phyloP scores from a whole-genome alignment of 106 monocot species.

The Dendrobium huoshanense region DNA sequence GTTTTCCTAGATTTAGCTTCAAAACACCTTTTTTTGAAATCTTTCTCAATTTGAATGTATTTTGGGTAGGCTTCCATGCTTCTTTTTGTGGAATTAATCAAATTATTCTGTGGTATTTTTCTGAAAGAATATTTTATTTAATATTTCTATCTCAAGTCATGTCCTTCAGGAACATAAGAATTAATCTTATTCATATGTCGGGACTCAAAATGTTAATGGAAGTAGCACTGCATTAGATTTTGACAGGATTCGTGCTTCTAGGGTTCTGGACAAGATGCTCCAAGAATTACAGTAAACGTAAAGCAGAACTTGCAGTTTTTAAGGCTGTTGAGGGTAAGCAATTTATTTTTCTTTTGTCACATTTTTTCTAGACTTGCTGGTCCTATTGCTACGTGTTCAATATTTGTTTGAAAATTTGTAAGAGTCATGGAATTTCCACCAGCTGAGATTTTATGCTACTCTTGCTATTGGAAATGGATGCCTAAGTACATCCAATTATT shows the following conservation, averaged over 20 bases:
- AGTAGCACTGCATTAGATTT: not conserved
- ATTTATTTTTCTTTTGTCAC: not conserved
- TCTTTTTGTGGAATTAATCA: not conserved
- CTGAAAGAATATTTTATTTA: not conserved
- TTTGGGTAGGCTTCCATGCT: not conserved
- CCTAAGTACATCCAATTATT: not conserved
- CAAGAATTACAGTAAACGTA: conserved; percentile 89
- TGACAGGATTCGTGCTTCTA: conserved; percentile 22
- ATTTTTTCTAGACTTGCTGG: not conserved
- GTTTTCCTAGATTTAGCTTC: not conserved
- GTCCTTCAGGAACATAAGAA: too few species aligned
- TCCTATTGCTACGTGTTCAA: not conserved
- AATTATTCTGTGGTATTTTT: not conserved
- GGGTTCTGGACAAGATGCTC: conserved; percentile 53
- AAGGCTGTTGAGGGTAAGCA: conserved; percentile 60
- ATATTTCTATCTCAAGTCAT: not conserved
- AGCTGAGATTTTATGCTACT: not conserved
- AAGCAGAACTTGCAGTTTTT: conserved; percentile 83
- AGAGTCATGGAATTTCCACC: not conserved
- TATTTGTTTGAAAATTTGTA: not conserved
- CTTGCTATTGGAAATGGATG: not conserved
- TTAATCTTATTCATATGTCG: not conserved
- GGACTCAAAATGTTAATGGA: not conserved
- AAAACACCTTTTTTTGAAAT: not conserved
- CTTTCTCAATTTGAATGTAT: not conserved